Evolutionary conservation across 139 green algal genomes (phyloP), one percentile per base, ranked within the genome.

Genomic region (Haematococcus sp.): DNA sequence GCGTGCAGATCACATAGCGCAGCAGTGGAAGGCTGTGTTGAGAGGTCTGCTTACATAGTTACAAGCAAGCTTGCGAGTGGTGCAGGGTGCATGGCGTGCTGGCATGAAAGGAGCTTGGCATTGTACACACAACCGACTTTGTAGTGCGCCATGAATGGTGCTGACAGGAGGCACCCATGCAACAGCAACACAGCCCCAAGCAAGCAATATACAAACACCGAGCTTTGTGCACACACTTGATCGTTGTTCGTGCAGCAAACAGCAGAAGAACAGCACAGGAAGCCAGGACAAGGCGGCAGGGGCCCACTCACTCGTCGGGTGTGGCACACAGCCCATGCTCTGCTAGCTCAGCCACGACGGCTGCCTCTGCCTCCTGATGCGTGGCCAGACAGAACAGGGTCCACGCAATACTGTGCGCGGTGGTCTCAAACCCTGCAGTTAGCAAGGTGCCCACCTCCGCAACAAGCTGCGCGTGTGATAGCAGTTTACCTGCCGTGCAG

Each of bases 351-450:
- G 30, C 54, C 17, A 64, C 68, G 11, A 69, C 56, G 27, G 35
- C 31, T 3, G 34, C 52, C 28, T 40, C 30, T 0, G 67, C 75
- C 23, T 25, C 28, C 17, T 11, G 49, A 25, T 75, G 68, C 17
- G 25, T 49, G 19, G 19, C 33, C 51, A 75, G 68, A 4, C 17
- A 54, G 22, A 75, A n/a, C 3, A 75, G 28, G 17, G 68, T 52
- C n/a, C 40, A 65, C 58, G 58, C 58, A 4, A 65, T 65, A n/a
- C 58, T 65, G 25, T 65, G 58, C 2, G 68, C 68, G 20, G 51
- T 75, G 30, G 68, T 75, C 68, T 75, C 68, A 28, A 63, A 75
- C 2, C 68, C 68, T 54, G 51, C 31, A 4, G 35, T 19, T 16
- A 73, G 44, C 17, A 65, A 16, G 4, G 30, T 28, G n/a, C n/a